Base-by-base conservation (phyloP, 345 rosid genomes). In the Reutealis trisperma region DNA sequence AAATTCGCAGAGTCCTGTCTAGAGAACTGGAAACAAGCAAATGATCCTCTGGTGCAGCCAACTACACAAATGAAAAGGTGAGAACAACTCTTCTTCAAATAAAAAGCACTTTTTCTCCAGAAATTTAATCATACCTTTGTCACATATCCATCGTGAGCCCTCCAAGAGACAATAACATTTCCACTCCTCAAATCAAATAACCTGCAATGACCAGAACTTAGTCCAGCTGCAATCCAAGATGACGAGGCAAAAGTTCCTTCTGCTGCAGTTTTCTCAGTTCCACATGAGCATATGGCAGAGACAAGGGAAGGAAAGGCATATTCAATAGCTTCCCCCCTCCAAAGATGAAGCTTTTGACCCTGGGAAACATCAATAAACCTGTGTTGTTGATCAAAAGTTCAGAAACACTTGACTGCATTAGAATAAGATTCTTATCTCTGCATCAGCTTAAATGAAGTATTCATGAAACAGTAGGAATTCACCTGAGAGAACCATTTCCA, bases 1-100 rank as follows among this genome's bases (percentile, higher is more conserved):
- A 94, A 70, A 91, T 86, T 45, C 88, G 86, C 83, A 94, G 72
- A 66, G 92, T 90, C 80, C 75, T 85, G 82, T 92, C 98, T 63
- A 89, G 92, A 77, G 97, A 94, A 89, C 98, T 94, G 71, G 98
- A 92, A 78, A 94, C 92, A 83, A 94, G 94, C 80, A 88, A 79
- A 87, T 94, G 91, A 75, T 89, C 88, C 83, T 91, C 94, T 10
- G 90, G 89, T 73, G 94, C 90, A 77, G 91, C 89, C 87, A 94
- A 83, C 97, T 94, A 92, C 85, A 84, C 27, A 75, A 54, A 77
- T 30, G 42, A 14, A 63, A 79, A 57, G 41, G 63, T 12, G 42
- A 79, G 59, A 54, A 21, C 67, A 71, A 63, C 63, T 52, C 30
- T 22, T 37, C 54, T 58, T 45, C 19, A 70, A 65, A 49, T 55